These are phyloP conservation scores for Acacia pycnantha DNA, from an alignment of 331 rosid genomes.

Conservation along the genomic window DNA sequence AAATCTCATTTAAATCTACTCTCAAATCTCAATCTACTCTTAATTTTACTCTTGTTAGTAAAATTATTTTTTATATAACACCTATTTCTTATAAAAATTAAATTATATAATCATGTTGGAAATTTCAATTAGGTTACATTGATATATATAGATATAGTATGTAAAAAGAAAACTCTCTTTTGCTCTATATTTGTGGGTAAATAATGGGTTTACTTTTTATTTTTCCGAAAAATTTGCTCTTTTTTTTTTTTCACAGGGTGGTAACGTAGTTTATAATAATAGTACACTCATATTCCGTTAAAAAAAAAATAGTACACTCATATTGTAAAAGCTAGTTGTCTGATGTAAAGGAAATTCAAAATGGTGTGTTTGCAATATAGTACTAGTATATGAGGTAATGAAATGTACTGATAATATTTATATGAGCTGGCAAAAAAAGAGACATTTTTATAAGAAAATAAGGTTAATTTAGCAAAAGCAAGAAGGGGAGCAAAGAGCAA, in stretches of 20 bases:
- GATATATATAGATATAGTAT: background rate
- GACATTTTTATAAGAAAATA: background rate
- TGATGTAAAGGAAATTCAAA: background rate
- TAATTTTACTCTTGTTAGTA: background rate
- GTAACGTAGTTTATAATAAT: background rate
- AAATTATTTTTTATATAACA: background rate
- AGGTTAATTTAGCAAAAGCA: background rate
- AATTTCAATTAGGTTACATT: background rate
- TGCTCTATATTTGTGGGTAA: background rate
- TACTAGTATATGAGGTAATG: background rate
- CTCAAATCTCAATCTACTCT: background rate
- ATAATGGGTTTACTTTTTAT: background rate
- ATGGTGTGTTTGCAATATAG: background rate
- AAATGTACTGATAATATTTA: background rate
- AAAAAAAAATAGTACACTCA: background rate
- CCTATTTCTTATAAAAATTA: background rate
- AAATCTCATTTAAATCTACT: no score
- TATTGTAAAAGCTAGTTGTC: background rate
- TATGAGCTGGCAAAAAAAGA: no score
- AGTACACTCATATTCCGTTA: background rate
- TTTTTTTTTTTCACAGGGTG: background rate
- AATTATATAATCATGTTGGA: background rate
- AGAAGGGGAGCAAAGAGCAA: constrained; percentile 15
- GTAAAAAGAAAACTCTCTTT: background rate
- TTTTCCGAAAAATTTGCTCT: background rate